These are phyloP conservation scores for Gossypium gossypioides DNA, from an alignment of 441 rosid genomes.

Conservation along the genomic window DNA sequence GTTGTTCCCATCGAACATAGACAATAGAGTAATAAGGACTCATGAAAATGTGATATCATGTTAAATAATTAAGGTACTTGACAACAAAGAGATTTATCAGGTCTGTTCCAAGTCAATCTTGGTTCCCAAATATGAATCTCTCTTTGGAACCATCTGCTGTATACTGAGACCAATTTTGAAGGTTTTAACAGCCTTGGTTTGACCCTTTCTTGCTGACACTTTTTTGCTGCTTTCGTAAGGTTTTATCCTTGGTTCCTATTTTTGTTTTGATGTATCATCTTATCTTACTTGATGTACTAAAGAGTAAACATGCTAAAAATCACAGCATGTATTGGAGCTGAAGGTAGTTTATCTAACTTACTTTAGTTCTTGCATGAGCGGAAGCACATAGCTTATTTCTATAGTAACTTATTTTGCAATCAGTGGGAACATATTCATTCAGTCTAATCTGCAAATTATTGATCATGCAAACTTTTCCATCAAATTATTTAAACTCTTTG, in stretches of 20 bases:
- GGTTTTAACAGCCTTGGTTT: neutral
- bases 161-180: neutral
- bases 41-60: neutral
- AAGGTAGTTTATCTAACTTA: neutral
- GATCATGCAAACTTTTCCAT: neutral
- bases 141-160: neutral
- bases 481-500: neutral
- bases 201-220: neutral
- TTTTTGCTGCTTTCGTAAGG: neutral
- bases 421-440: neutral
- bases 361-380: slow-evolving; percentile 1
- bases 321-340: neutral
- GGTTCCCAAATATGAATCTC: neutral
- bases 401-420: neutral
- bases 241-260: neutral
- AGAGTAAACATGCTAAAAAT: neutral
- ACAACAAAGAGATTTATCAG: neutral
- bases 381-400: neutral
- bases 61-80: neutral
- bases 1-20: neutral
- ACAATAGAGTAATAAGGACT: neutral
- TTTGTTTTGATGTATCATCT: neutral
- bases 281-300: neutral
- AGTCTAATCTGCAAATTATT: neutral
- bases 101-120: neutral